phyloP scores from a whole-genome alignment of 305 asterid species.

The Rubia tinctorum region DNA sequence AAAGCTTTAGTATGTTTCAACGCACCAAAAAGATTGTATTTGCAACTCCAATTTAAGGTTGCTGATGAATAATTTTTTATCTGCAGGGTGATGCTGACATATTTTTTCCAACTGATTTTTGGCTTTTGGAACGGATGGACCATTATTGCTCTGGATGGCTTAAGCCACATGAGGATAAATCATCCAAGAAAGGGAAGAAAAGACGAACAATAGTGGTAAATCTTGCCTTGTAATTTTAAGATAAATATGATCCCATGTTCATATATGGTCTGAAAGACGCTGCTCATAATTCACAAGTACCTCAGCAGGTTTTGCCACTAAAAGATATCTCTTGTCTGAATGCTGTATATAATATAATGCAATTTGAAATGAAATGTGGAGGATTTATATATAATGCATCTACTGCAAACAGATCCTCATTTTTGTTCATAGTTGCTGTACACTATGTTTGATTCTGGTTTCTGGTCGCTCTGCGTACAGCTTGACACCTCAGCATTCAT shows the following conservation, averaged over 20 bases:
- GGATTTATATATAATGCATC: background rate
- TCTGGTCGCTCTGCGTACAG: slow-evolving; percentile 29
- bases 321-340: background rate
- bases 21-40: background rate
- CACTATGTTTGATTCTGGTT: background rate
- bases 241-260: slow-evolving; percentile 1
- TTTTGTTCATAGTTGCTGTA: background rate
- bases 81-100: slow-evolving; percentile 96
- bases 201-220: slow-evolving; percentile 80
- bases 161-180: slow-evolving; percentile 39
- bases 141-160: slow-evolving; percentile 87
- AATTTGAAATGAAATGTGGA: background rate
- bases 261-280: background rate
- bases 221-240: slow-evolving; percentile 21
- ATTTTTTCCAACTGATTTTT: slow-evolving; percentile 95
- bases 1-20: background rate
- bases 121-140: slow-evolving; percentile 81
- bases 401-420: background rate
- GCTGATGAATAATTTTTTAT: slow-evolving; percentile 1
- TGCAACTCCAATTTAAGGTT: background rate
- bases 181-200: slow-evolving; percentile 75
- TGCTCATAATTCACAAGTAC: background rate
- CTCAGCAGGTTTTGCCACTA: background rate
- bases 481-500: slow-evolving; percentile 89
- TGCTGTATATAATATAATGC: background rate